Base-by-base conservation (phyloP, 2,329 filamentous ascomycete species). In the Ceratocystis smalleyi region DNA sequence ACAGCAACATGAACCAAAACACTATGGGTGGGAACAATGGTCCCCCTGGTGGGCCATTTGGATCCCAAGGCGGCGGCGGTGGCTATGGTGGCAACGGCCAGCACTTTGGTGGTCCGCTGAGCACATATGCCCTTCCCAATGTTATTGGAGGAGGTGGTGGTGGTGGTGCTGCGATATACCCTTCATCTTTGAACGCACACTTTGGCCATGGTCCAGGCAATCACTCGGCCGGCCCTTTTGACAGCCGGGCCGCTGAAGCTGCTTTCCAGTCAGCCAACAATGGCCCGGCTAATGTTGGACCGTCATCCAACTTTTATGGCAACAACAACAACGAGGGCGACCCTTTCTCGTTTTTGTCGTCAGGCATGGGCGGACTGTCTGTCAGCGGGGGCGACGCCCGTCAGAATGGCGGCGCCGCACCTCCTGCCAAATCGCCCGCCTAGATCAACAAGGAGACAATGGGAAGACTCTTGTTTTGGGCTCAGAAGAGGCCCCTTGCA, bases 211-310 rank as follows among this genome's bases (percentile, higher is more conserved):
- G 85, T 64, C 87, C 86, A 47, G 84, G 86, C 62, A 86, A 90
- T 69, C 90, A 94, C 75, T 88, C 88, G 27, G 88, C 88, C 51
- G 88, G 90, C 12, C 87, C 87, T 4, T 97, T 99, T 71, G 91
- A 96, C 72, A 95, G 91, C 78, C 89, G 91, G 68, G 88, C 90
- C 68, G 90, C 92, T 17, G 92, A 97, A 77, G 91, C 91, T 67
- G 92, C 94, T 30, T 99, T 99, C 79, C 89, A 89, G 72, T 89
- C 88, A 49, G 91, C 89, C 47, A 86, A 86, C 70, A 92, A 94
- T 69, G 89, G 88, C 64, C 86, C 87, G 22, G 85, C 86, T 17
- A 89, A 88, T 55, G 86, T 86, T 67, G 88, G 87, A 49, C 84
- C 86, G 43, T 85, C 87, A 51, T 89, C 88, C 76, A 76, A 76